phyloP scores from a whole-genome alignment of 352 stramenopile species.

The Aphanomyces cochlioides region DNA sequence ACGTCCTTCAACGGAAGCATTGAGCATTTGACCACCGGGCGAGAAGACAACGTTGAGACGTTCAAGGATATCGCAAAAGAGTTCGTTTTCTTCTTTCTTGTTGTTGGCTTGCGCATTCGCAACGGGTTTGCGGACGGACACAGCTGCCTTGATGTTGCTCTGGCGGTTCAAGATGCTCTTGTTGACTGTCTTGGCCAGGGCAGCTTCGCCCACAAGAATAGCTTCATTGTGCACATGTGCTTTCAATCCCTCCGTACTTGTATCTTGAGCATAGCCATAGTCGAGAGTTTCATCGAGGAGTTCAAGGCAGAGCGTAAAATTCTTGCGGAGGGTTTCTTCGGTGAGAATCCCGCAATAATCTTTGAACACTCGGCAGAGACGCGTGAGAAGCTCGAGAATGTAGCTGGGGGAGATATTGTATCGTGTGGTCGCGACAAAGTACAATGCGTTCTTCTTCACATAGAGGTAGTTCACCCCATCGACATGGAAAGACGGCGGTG shows the following conservation, averaged over 20 bases:
- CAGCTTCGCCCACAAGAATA: slow-evolving; percentile 86
- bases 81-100: slow-evolving; percentile 94
- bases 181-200: slow-evolving; percentile 85
- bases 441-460: slow-evolving; percentile 97
- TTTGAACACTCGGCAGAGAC: slow-evolving; percentile 96
- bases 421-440: slow-evolving; percentile 96
- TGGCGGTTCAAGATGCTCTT: slow-evolving; percentile 79
- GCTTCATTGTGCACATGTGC: slow-evolving; percentile 98
- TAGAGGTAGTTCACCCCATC: slow-evolving; percentile 98
- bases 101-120: slow-evolving; percentile 62
- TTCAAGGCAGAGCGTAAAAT: slow-evolving; percentile 99
- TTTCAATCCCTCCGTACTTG: slow-evolving; percentile 97
- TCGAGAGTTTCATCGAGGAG: slow-evolving; percentile 98
- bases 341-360: slow-evolving; percentile 99
- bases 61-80: slow-evolving; percentile 99
- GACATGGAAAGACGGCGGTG: slow-evolving; percentile 95
- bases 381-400: slow-evolving; percentile 95
- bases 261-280: slow-evolving; percentile 97
- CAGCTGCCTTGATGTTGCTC: slow-evolving; percentile 73
- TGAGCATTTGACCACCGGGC: slow-evolving; percentile 94
- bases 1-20: slow-evolving; percentile 96
- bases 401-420: slow-evolving; percentile 95
- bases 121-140: slow-evolving; percentile 87
- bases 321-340: slow-evolving; percentile 98
- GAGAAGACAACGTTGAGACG: slow-evolving; percentile 96